Evolutionary conservation across 139 green algal genomes (phyloP).

Genomic region (Astrephomene gubernaculifera): DNA sequence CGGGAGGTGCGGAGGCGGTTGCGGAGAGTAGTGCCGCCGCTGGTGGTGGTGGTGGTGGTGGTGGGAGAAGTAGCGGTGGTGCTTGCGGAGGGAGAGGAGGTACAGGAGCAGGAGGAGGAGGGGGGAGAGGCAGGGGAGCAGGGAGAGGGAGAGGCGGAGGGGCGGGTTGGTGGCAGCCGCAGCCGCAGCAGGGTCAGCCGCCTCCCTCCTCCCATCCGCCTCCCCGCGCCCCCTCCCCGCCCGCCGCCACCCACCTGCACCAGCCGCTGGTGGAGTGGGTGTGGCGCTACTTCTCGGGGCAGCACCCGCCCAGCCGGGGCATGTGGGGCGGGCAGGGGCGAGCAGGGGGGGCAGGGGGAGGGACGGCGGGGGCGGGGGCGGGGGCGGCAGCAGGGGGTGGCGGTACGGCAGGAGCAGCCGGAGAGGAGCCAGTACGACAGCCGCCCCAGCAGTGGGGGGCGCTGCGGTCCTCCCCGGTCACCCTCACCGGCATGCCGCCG

Average conservation of each 20-base stretch:
- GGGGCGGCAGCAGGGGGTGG: neutral
- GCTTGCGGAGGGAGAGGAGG: neutral
- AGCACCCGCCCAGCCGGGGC: slow-evolving; percentile 35
- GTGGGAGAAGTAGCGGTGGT: neutral
- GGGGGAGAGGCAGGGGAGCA: no score
- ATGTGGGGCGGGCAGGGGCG: slow-evolving; percentile 46
- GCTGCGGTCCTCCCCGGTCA: slow-evolving; percentile 21
- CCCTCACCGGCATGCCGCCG: slow-evolving; percentile 55
- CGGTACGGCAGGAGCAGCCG: neutral
- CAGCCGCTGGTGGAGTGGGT: slow-evolving; percentile 60
- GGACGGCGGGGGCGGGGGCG: neutral
- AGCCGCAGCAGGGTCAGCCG: no score
- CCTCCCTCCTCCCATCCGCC: no score
- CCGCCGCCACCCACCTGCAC: slow-evolving; percentile 45
- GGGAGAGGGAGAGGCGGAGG: no score
- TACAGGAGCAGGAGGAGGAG: slow-evolving; percentile 31
- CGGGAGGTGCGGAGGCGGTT: no score
- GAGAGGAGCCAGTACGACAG: neutral
- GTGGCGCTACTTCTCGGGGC: slow-evolving; percentile 67
- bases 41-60: neutral
- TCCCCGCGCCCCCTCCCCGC: no score
- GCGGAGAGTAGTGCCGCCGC: neutral
- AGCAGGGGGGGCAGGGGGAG: neutral
- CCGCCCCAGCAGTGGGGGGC: neutral
- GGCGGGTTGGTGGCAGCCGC: no score